Conservation (phyloP, 2,329 filamentous ascomycete genomes). For the Lachnellula occidentalis region DNA sequence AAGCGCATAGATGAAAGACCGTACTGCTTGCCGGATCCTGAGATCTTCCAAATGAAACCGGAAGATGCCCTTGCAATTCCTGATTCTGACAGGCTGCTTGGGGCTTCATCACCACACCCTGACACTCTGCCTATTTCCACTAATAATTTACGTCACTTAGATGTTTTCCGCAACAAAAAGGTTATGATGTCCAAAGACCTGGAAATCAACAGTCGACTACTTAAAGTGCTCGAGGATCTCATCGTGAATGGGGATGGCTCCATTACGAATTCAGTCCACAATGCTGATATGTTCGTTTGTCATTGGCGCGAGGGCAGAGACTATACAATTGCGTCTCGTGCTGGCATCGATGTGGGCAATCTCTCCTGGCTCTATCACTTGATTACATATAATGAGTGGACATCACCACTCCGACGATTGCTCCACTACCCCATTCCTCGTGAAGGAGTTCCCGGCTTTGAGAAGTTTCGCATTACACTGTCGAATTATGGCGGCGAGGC, state of each 20-base stretch:
- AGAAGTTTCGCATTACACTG: slow-evolving; percentile 72
- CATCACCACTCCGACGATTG: slow-evolving; percentile 72
- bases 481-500: slow-evolving; percentile 97
- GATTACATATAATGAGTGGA: slow-evolving; percentile 85
- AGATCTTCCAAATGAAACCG: slow-evolving; percentile 61
- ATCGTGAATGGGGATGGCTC: slow-evolving; percentile 67
- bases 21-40: slow-evolving; percentile 79
- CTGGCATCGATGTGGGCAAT: slow-evolving; percentile 81
- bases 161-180: slow-evolving; percentile 72
- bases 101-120: slow-evolving; percentile 56
- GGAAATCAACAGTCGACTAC: slow-evolving; percentile 60
- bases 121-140: slow-evolving; percentile 36
- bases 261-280: slow-evolving; percentile 58
- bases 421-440: slow-evolving; percentile 85
- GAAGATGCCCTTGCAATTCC: slow-evolving; percentile 53
- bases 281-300: slow-evolving; percentile 80
- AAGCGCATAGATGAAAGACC: slow-evolving; percentile 85
- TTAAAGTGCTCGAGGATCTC: slow-evolving; percentile 62
- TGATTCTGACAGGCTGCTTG: slow-evolving; percentile 56
- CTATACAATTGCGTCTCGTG: slow-evolving; percentile 70
- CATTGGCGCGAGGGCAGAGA: slow-evolving; percentile 77
- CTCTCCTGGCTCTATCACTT: slow-evolving; percentile 90
- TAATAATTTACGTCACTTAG: slow-evolving; percentile 48
- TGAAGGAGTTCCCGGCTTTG: slow-evolving; percentile 73
- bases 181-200: slow-evolving; percentile 75